Evolutionary conservation across 2,329 filamentous ascomycete genomes (phyloP), one percentile per base, ranked within the genome.

Genomic region (Ophiostoma montium): DNA sequence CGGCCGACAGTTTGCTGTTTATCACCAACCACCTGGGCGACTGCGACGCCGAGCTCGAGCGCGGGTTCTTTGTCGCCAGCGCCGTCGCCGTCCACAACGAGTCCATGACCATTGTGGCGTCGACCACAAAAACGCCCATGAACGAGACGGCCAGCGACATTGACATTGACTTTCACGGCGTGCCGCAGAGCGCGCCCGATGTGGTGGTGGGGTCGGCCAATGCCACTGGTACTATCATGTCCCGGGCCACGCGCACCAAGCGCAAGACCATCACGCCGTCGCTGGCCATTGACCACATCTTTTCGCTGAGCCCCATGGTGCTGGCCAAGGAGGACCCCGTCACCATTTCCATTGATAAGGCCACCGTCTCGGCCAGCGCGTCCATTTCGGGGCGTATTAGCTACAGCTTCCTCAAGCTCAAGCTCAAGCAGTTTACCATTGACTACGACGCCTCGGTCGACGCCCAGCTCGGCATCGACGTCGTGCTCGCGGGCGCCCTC

Each of bases 1-100:
- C 35, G 31, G 13, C 15, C 0, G 15, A 35, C 1, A 46, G 49
- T 7, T 54, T 70, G 35, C 57, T 68, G 36, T 54, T 70, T 46
- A 61, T 70, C 52, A 70, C 67, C 13, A 69, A 67, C 57, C 63
- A 69, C 55, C 49, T 64, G 18, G 66, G 65, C 30, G 60, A 65
- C 50, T 69, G 67, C 51, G 65, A 68, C 50, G 54, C 55, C n/a
- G 59, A 63, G 48, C 57, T 62, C 19, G 64, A 69, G 57, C 62
- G 66, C 32, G 63, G 65, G 16, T 63, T 67, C 54, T 68, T 67
- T 55, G 48, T 64, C 7, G 61, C 62, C 21, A 56, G 54, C 32
- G 53, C 54, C 30, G 52, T 69, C 4, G 50, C 47, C 5, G 59
- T 58, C 27, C 53, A 66, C 38, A 54, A 55, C 30, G 48, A 54